phyloP scores from a whole-genome alignment of 2,329 filamentous ascomycete genomes.

The Nothophoma quercina region DNA sequence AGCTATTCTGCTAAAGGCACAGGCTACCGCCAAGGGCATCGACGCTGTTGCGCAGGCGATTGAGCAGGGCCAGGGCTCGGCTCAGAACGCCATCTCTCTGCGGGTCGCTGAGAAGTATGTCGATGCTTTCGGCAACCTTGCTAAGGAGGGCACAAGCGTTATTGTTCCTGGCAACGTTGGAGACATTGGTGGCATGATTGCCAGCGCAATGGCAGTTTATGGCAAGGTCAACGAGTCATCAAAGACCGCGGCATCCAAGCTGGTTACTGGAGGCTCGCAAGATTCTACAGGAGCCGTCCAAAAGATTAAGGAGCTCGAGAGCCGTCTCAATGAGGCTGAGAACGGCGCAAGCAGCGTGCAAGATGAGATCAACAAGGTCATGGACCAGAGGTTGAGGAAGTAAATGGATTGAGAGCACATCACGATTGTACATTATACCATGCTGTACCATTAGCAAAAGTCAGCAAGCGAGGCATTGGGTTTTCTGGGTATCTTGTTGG shows the following conservation, averaged over 20 bases:
- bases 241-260: slow-evolving; percentile 67
- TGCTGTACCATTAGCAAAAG: slow-evolving; percentile 42
- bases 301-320: slow-evolving; percentile 45
- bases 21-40: slow-evolving; percentile 86
- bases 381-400: slow-evolving; percentile 46
- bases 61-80: slow-evolving; percentile 73
- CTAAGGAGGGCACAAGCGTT: slow-evolving; percentile 93
- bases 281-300: slow-evolving; percentile 31
- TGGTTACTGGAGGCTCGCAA: slow-evolving; percentile 24
- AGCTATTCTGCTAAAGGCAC: slow-evolving; percentile 85
- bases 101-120: slow-evolving; percentile 98
- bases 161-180: slow-evolving; percentile 97
- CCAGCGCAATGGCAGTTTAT: slow-evolving; percentile 92
- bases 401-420: slow-evolving; percentile 18
- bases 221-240: slow-evolving; percentile 89
- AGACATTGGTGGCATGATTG: slow-evolving; percentile 96
- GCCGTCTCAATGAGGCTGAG: slow-evolving; percentile 34
- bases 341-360: slow-evolving; percentile 33
- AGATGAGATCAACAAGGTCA: slow-evolving; percentile 44
- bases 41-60: slow-evolving; percentile 84
- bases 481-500: slow-evolving; percentile 26
- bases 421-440: slow-evolving; percentile 42
- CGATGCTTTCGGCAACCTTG: slow-evolving; percentile 89
- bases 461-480: slow-evolving; percentile 29
- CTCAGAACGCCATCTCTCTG: slow-evolving; percentile 84